phyloP scores from a whole-genome alignment of 2,329 filamentous ascomycete genomes.

The Colletotrichum abscissum region DNA sequence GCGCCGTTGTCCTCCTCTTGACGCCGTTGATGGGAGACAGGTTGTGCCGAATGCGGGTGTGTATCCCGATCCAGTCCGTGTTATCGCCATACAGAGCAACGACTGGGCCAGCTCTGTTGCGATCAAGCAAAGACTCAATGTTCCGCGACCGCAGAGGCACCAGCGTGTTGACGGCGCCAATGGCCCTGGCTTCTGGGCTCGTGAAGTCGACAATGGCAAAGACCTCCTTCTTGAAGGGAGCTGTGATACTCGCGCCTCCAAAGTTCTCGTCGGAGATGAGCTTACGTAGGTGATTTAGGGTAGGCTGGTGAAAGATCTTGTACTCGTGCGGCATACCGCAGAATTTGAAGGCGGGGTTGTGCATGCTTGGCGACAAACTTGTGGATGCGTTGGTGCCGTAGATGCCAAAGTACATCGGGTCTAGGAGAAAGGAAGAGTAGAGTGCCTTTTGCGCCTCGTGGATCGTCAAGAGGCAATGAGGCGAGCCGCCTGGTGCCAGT shows the following conservation, averaged over 20 bases:
- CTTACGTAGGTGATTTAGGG: conserved; percentile 70
- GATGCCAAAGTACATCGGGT: conserved; percentile 78
- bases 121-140: conserved; percentile 62
- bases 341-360: conserved; percentile 74
- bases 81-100: conserved; percentile 81
- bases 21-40: conserved; percentile 78
- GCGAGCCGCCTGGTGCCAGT: conserved; percentile 33
- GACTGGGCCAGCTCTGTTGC: conserved; percentile 73
- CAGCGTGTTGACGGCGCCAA: conserved; percentile 81
- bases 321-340: conserved; percentile 78
- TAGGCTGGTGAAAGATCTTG: conserved; percentile 68
- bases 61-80: conserved; percentile 84
- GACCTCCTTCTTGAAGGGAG: conserved; percentile 81
- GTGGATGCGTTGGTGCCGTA: conserved; percentile 77
- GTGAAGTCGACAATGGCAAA: conserved; percentile 75
- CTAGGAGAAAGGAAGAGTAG: conserved; percentile 73
- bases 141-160: conserved; percentile 74
- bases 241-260: conserved; percentile 76
- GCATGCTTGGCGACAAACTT: conserved; percentile 82
- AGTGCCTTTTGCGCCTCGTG: conserved; percentile 73
- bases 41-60: conserved; percentile 77
- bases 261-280: conserved; percentile 74
- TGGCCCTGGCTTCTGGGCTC: conserved; percentile 78
- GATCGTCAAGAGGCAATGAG: conserved; percentile 60
- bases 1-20: conserved; percentile 62